Evolutionary conservation across 495 filamentous ascomycete species (phyloP), one percentile per base, ranked within the genome.

Genomic region (Xylaria venustula): DNA sequence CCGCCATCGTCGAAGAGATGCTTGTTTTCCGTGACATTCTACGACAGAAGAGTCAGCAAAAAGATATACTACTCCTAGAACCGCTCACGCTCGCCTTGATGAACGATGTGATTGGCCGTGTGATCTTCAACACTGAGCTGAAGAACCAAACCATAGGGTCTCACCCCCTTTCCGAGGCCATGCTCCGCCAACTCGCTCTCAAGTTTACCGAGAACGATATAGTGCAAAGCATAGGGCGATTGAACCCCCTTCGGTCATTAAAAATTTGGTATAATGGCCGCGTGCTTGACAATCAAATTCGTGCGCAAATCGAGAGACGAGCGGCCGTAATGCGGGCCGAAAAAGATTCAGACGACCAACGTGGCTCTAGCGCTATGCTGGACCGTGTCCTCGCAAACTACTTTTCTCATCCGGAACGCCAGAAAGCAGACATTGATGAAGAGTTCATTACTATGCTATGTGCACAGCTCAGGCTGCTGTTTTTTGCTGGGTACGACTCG

Each of bases 21-120:
- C 45, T 61, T n/a, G 54, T 71, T 11, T 79, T 77, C 50, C 25
- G 64, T 12, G 47, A 62, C 12, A 64, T 64, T 36, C 65, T 79
- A 0, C 72, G 72, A 15, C 60, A 68, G 25, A 45, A 68, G 36
- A 65, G 65, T 22, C 22, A 37, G 7, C 52, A 37, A 0, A 66
- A 65, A 4, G 67, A 71, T 28, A 44, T 75, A 22, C 66, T 72
- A 22, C 53, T 88, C 72, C 70, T 91, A 45, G 88, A 90, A 71
- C 87, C 86, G 61, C 70, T 89, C 69, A 81, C 82, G 7, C 82
- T 87, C 26, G 83, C 86, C 62, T 76, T 92, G 69, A 76, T 88
- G 65, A 79, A 91, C 74, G 89, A 92, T 66, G 89, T 92, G 63
- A 79, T 75, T 23, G 76, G 73, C 7, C 63, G 63, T 9, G 52